Base-by-base conservation (phyloP, 495 filamentous ascomycete species). In the Penicillium manginii region DNA sequence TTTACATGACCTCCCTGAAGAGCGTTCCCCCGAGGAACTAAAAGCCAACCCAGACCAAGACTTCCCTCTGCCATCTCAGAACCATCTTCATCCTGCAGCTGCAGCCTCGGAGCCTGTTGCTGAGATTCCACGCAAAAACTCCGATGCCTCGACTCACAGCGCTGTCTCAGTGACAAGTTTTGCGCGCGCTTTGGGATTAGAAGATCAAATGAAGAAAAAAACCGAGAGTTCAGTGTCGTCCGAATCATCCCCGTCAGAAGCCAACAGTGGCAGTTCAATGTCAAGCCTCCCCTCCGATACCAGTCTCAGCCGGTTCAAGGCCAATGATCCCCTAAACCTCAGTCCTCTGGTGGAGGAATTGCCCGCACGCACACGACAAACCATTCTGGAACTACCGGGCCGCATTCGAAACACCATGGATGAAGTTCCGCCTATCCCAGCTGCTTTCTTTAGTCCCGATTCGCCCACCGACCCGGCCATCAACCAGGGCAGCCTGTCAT, bases 211-310 rank as follows among this genome's bases (percentile, higher is more conserved):
- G 7, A 63, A 68, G 6, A 84, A 84, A 52, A 78, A 84, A 52
- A 78, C 83, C 0, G 85, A 87, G 0, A 82, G 85, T 59, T 94
- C 90, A 22, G 83, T 83, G 2, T 92, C 90, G 5, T 87, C 85
- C 40, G 83, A 81, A n/a, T 92, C 89, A 7, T 81, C 77, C 1
- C 83, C 77, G 21, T 90, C 88, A 18, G 81, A 84, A 9, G 76
- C 76, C 1, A 85, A 86, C 55, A 88, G 86, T 69, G 80, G 85
- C 2, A 93, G 88, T 63, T 91, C 90, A 3, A 80, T 84, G 52
- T 91, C 90, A 4, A 96, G 78, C 47, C 68, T 78, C 17, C 76
- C 73, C 14, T 80, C 78, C 6, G 75, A 81, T 46, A 58, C 56
- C n/a, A 73, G 73, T 52, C 46, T 70, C 37, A 66, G 70, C 39